phyloP scores from a whole-genome alignment of 306 rosid genomes.

The Styphnolobium japonicum region DNA sequence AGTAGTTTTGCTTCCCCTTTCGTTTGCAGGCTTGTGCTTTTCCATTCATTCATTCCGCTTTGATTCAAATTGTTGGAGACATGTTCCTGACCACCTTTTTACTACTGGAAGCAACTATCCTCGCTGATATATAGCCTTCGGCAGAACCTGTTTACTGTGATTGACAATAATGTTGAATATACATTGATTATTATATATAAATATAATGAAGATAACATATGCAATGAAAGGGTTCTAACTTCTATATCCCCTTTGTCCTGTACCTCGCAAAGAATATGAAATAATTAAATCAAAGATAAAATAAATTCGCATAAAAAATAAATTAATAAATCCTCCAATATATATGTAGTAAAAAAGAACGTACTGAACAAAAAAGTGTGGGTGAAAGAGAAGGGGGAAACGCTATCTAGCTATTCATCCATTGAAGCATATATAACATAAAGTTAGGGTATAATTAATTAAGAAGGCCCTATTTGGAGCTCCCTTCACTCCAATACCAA shows the following conservation, averaged over 20 bases:
- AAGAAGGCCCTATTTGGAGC: conserved; percentile 15
- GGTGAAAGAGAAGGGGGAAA: no score
- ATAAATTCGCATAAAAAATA: no score
- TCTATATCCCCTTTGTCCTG: no score
- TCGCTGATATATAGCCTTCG: no score
- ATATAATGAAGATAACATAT: no score
- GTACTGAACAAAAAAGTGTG: background rate
- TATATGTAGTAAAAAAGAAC: no score
- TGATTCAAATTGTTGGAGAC: background rate
- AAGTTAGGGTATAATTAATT: background rate
- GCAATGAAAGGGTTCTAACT: no score
- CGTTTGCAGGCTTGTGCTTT: background rate
- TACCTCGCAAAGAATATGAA: no score
- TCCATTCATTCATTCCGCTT: background rate
- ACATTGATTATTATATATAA: no score
- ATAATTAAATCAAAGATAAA: no score
- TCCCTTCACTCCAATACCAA: conserved; percentile 69
- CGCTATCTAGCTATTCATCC: background rate
- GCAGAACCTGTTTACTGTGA: background rate
- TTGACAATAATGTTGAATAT: no score
- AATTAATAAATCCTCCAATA: no score
- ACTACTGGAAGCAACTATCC: background rate
- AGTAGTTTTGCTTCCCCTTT: background rate
- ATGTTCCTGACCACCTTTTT: background rate
- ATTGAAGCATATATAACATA: background rate